A percentile compares a stretch with the other conserved stretches of the same genome.
Evolutionary conservation across 2,329 filamentous ascomycete species (phyloP).

Genomic region (Lecanicillium sp.): DNA sequence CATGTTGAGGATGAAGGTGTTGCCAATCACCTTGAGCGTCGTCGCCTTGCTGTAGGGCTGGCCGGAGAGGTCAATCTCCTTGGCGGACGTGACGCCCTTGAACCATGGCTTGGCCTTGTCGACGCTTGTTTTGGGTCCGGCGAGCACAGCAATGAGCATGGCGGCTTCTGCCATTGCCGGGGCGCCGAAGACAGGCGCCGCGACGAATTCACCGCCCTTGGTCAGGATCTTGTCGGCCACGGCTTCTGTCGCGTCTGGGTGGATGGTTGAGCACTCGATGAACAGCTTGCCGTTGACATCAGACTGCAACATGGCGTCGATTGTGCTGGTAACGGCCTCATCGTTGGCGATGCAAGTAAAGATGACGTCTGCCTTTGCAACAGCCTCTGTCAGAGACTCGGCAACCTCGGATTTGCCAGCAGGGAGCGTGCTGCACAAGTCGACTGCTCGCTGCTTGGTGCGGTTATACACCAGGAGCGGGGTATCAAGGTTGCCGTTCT

Average conservation of each 20-base stretch:
- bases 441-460: constrained; percentile 55
- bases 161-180: constrained; percentile 64
- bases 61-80: constrained; percentile 61
- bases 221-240: constrained; percentile 49
- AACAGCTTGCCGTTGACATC: constrained; percentile 66
- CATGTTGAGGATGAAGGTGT: constrained; percentile 79
- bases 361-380: constrained; percentile 64
- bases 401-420: constrained; percentile 55
- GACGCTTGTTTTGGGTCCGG: constrained; percentile 53
- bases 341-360: constrained; percentile 79
- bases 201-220: constrained; percentile 65
- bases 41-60: constrained; percentile 61
- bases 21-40: constrained; percentile 74
- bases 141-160: constrained; percentile 63
- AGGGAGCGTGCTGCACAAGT: constrained; percentile 53
- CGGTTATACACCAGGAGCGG: constrained; percentile 78
- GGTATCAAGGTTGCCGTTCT: constrained; percentile 63
- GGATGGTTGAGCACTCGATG: constrained; percentile 80
- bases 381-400: constrained; percentile 55
- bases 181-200: constrained; percentile 61
- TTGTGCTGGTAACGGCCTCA: constrained; percentile 55
- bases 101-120: constrained; percentile 61
- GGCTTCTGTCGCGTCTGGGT: constrained; percentile 69
- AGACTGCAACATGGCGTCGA: constrained; percentile 44
- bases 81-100: constrained; percentile 61